Evolutionary conservation across 257 asterid species (phyloP).

Genomic region (Rubia yunnanensis): DNA sequence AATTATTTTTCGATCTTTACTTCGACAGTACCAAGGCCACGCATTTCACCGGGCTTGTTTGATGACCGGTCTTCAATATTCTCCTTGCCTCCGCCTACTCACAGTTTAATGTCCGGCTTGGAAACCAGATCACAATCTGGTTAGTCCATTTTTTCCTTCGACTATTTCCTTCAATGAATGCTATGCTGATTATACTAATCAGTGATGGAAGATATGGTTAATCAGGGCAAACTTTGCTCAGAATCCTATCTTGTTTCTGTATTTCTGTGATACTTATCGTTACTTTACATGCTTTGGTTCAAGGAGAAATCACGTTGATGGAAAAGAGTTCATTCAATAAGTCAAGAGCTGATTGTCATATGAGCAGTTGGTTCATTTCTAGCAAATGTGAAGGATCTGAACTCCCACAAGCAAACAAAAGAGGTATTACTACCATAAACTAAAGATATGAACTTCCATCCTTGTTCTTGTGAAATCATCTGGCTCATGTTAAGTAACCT

Average conservation of each 20-base stretch:
- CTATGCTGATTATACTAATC: too few relatives aligned
- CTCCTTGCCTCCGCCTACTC: slow-evolving; percentile 49
- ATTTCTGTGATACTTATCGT: not conserved
- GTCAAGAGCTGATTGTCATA: slow-evolving; percentile 84
- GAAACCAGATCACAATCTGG: slow-evolving; percentile 80
- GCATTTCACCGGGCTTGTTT: slow-evolving; percentile 47
- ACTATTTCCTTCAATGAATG: too few relatives aligned
- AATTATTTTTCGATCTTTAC: not conserved
- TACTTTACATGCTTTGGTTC: slow-evolving; percentile 9
- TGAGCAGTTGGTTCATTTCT: slow-evolving; percentile 89
- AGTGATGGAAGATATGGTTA: too few relatives aligned
- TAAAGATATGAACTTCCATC: too few relatives aligned
- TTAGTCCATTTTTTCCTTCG: slow-evolving; percentile 21
- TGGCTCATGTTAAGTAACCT: too few relatives aligned
- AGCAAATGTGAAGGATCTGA: slow-evolving; percentile 84
- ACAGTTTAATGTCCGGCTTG: slow-evolving; percentile 59
- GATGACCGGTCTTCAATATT: slow-evolving; percentile 65
- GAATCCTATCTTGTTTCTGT: too few relatives aligned
- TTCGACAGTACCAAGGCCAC: slow-evolving; percentile 44
- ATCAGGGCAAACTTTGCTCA: not conserved
- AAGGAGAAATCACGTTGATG: slow-evolving; percentile 90
- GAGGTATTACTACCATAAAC: too few relatives aligned
- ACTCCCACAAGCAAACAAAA: slow-evolving; percentile 87
- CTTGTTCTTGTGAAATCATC: too few relatives aligned
- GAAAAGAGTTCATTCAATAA: slow-evolving; percentile 95